Base-by-base conservation (phyloP, 208 protist genomes). In the Tritrichomonas foetus region DNA sequence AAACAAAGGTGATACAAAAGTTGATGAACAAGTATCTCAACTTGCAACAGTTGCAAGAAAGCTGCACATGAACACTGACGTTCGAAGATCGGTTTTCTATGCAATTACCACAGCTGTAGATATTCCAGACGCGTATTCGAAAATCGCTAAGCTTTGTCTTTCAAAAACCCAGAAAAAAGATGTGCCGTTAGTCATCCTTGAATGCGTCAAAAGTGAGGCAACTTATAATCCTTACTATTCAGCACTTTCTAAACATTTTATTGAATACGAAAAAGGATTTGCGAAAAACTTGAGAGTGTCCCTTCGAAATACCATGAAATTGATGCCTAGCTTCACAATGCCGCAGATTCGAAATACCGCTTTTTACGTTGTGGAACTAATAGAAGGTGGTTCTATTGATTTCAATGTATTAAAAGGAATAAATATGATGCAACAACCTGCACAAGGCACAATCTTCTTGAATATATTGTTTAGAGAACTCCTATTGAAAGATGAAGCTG, bases 161-260 rank as follows among this genome's bases (percentile, higher is more conserved):
- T 89, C 78, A 33, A 89, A 89, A 30, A 89, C 78, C 1, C 44
- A 53, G 30, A 53, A 47, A 89, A 89, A 89, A 57, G 78, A 89
- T 20, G 47, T 89, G 16, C 78, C 78, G 0, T 13, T 89, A 57
- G 78, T 89, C 39, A 89, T 89, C 0, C 27, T 89, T 0, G 78
- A 89, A 57, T 89, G 78, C 30, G 53, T 41, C 30, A 53, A 33
- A n/a, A 89, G 57, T n/a, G 78, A 89, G 57, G 0, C 78, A 3
- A 61, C 25, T 20, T 89, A 89, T 49, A 89, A 89, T 57, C 78
- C 78, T 53, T 89, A 36, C 16, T 89, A 89, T 89, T 41, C 78
- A 89, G 47, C 16, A 39, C 41, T 89, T 57, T 16, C n/a, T 39
- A 27, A n/a, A 39, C 13, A 44, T 36, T 89, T 89, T 57, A 33